phyloP scores from a whole-genome alignment of 2,329 filamentous ascomycete species.

The Apiospora malaysiana region DNA sequence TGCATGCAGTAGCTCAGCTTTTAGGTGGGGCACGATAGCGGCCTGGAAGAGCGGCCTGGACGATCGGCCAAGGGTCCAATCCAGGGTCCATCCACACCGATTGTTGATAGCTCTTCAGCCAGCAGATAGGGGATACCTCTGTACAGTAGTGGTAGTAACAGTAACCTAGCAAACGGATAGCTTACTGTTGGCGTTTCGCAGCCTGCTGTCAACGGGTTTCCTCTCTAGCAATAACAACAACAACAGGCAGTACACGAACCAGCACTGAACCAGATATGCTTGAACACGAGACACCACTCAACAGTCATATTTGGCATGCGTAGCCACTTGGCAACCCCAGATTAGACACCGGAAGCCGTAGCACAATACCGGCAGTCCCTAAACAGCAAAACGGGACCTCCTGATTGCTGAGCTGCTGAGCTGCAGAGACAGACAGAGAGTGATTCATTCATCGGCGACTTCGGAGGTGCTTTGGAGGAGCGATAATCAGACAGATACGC shows the following conservation, averaged over 20 bases:
- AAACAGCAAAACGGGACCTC: background rate
- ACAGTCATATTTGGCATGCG: background rate
- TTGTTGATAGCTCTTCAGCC: slow-evolving; percentile 8
- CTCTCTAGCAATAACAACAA: background rate
- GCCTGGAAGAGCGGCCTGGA: slow-evolving; percentile 10
- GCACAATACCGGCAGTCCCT: background rate
- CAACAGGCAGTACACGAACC: background rate
- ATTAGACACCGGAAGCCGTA: background rate
- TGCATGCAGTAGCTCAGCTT: slow-evolving; percentile 1
- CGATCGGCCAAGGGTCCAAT: slow-evolving; percentile 20
- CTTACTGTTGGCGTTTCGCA: background rate
- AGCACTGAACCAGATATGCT: background rate
- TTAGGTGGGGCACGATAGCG: background rate
- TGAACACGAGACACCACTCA: slow-evolving; percentile 6
- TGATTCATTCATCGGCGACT: background rate
- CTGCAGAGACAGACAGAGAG: background rate
- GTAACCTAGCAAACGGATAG: background rate
- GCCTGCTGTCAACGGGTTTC: background rate
- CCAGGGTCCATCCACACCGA: slow-evolving; percentile 19
- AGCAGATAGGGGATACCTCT: slow-evolving; percentile 2
- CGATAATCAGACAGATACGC: slow-evolving; percentile 2
- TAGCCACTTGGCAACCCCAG: slow-evolving; percentile 4
- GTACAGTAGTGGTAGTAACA: too few species aligned
- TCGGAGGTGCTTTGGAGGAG: background rate
- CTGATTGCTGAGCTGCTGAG: background rate